Percentiles rank a stretch among this genome's conserved stretches.
Evolutionary conservation across 495 filamentous ascomycete species (phyloP).

Genomic region (Hypoxylon perforatum): DNA sequence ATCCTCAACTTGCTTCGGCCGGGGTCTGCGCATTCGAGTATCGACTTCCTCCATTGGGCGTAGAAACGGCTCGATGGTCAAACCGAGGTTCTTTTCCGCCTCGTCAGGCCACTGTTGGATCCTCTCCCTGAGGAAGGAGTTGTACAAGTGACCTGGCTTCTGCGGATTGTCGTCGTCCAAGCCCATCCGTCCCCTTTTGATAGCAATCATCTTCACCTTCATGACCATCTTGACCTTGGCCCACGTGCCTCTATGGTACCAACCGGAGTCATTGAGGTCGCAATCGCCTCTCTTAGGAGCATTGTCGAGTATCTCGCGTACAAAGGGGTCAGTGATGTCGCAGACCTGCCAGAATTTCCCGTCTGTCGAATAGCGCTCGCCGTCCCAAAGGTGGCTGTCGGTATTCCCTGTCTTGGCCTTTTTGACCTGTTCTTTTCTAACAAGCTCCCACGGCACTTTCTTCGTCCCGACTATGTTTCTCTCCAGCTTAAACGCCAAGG

Average conservation of each 20-base stretch:
- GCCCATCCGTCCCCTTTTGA: constrained; percentile 56
- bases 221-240: constrained; percentile 86
- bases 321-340: constrained; percentile 84
- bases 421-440: constrained; percentile 46
- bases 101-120: constrained; percentile 38
- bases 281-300: constrained; percentile 59
- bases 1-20: not conserved
- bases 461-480: constrained; percentile 56
- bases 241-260: constrained; percentile 81
- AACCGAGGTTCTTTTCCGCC: constrained; percentile 39
- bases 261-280: constrained; percentile 76
- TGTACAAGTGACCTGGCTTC: constrained; percentile 44
- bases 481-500: constrained; percentile 77
- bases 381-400: constrained; percentile 83
- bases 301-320: constrained; percentile 64
- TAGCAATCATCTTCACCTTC: constrained; percentile 78
- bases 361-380: constrained; percentile 71
- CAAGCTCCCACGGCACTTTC: constrained; percentile 58
- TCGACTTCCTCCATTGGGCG: constrained; percentile 43
- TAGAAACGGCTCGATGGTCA: constrained; percentile 42
- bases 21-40: constrained; percentile 13
- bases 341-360: constrained; percentile 93
- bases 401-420: constrained; percentile 46
- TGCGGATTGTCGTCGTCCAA: constrained; percentile 63
- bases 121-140: constrained; percentile 39